Base-by-base conservation (phyloP, 306 rosid species). In the Dryas alaskensis region DNA sequence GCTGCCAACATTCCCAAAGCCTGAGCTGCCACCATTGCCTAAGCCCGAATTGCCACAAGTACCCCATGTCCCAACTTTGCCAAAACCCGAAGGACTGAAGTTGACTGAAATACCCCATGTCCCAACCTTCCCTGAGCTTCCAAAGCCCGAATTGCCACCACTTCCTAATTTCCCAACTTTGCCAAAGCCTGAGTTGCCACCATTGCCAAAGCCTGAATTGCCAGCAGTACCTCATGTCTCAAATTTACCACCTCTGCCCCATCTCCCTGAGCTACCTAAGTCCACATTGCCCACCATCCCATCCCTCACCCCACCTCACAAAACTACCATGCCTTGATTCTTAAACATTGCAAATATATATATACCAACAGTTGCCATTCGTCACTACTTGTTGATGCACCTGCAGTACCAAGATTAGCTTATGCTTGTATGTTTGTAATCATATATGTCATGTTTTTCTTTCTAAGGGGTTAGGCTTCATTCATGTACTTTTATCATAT, bases 61-160 rank as follows among this genome's bases (percentile, higher is more conserved):
- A 31, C 61, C 57, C 8, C 53, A 78, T 4, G 11, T 68, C 22
- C 73, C 48, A 27, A 37, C 73, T 48, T 50, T 50, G 7, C 73
- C 73, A 19, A 68, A 68, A 22, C 73, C 51, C 43, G 68, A 78
- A 51, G 39, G 66, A 7, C 73, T 51, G 10, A 27, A 53, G 27
- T 10, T 67, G 74, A 17, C 59, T 27, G 83, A 79, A 19, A 9
- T 48, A 13, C 75, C 81, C 10, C 64, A 78, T 10, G n/a, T 69
- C 61, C 80, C 80, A 49, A 22, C 43, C 39, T 4, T 58, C 19
- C 73, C 77, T 0, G 51, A 60, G 19, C 17, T 73, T 52, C 70
- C 73, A 9, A 12, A 70, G n/a, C 45, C 70, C 0, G 71, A 50
- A 54, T 6, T 73, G 42, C 77, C 77, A 46, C 17, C 68, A 0